phyloP scores from a whole-genome alignment of 371 early-diverging fungal genomes.

The Dinochytrium kinnereticum region DNA sequence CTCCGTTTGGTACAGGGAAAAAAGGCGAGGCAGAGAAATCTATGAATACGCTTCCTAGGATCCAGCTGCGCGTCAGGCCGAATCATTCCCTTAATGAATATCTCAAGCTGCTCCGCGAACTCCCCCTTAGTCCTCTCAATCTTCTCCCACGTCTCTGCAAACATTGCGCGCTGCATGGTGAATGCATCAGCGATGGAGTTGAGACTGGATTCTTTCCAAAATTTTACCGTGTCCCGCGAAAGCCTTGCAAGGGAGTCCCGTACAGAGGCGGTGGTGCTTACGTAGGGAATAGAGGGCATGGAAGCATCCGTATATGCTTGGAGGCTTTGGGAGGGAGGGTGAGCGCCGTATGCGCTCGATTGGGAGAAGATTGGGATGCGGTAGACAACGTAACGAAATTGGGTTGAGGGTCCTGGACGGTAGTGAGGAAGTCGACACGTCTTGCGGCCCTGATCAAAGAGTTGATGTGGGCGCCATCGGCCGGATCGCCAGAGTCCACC shows the following conservation, averaged over 20 bases:
- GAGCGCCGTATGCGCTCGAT: not conserved
- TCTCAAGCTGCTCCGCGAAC: not conserved
- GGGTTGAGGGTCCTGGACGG: constrained; percentile 1
- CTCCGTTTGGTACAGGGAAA: not conserved
- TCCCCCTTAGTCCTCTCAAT: not conserved
- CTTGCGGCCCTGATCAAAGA: constrained; percentile 7
- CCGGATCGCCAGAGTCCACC: constrained; percentile 32
- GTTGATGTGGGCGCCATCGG: constrained; percentile 14
- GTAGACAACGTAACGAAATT: constrained; percentile 11
- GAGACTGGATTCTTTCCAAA: constrained; percentile 3
- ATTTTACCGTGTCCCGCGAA: not conserved
- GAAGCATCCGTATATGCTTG: not conserved
- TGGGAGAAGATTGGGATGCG: constrained; percentile 1
- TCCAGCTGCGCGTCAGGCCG: not conserved
- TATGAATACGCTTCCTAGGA: not conserved
- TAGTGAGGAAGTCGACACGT: constrained; percentile 19
- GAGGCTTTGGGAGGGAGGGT: not conserved
- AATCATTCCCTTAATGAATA: not conserved
- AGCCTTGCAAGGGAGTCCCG: not conserved
- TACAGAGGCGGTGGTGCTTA: not conserved
- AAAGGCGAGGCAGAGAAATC: not conserved
- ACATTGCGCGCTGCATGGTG: constrained; percentile 15
- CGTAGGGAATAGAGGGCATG: constrained; percentile 7
- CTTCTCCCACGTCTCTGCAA: constrained; percentile 1
- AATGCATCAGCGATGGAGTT: constrained; percentile 12